Percentiles rank a stretch among this genome's conserved stretches.
These are phyloP conservation scores for Endocladia muricata DNA, from an alignment of 31 red algal genomes.

Conservation along the genomic window DNA sequence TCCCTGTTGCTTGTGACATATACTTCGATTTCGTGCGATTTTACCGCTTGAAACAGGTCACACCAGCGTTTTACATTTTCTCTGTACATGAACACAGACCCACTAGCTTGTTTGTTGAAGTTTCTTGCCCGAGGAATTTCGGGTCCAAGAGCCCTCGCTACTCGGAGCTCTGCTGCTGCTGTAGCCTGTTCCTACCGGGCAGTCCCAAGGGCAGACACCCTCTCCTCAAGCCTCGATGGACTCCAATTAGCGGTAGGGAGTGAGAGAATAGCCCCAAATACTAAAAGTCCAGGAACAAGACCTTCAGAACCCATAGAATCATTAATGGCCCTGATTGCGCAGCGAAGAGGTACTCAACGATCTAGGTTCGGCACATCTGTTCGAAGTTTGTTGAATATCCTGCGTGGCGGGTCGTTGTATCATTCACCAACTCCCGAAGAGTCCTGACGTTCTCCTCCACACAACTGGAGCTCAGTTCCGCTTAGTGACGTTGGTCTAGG, in stretches of 20 bases:
- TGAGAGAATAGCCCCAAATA: neutral
- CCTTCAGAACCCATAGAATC: neutral
- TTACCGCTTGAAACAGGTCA: neutral
- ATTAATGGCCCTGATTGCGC: slow-evolving; percentile 3
- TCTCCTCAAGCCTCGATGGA: neutral
- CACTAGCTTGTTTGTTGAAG: neutral
- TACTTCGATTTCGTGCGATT: neutral
- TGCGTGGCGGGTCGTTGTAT: neutral
- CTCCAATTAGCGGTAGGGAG: neutral
- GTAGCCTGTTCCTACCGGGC: neutral
- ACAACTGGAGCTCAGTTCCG: too few species aligned
- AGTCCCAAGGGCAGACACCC: neutral
- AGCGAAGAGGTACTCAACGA: neutral
- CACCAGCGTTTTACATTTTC: neutral
- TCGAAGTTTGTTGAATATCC: neutral
- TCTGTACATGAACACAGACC: neutral
- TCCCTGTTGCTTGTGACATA: neutral
- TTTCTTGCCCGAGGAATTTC: neutral
- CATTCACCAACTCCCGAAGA: too few species aligned
- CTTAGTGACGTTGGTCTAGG: too few species aligned
- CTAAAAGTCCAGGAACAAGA: neutral
- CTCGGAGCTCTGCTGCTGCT: neutral
- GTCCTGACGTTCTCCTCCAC: too few species aligned
- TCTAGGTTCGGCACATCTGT: neutral
- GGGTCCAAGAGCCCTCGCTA: neutral